Evolutionary conservation across 805 yeast species (phyloP), one percentile per base, ranked within the genome.

Genomic region (Zygoascus flipseniorum): DNA sequence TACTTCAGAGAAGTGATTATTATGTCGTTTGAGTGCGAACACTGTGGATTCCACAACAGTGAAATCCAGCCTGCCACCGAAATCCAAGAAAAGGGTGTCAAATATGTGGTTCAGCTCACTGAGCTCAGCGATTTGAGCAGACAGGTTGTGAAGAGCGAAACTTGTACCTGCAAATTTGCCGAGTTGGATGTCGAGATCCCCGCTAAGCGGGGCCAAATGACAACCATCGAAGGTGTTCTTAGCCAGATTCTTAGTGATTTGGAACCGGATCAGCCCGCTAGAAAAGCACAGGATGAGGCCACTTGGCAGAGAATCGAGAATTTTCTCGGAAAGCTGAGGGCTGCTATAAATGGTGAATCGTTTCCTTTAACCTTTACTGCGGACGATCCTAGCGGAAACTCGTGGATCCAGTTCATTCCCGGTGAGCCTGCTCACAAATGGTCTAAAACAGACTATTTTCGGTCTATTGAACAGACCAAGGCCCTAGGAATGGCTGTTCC

Each of bases 331-430:
- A 84, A 79, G 63, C 83, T 92, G 39, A 70, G 74, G 59, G 69
- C 76, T 5, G 79, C 77, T 52, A 72, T 88, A 26, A 75, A 76
- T n/a, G 92, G 89, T 54, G 79, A 78, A 51, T 80, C 79, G 32
- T 69, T 87, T 51, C 98, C 98, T 1, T 64, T 92, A 57, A 86
- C 95, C 0, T 77, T 92, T 48, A 75, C 77, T 23, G 72, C 89
- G 10, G 96, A 90, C 68, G 99, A 93, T 69, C 97, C 99, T 31
- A 80, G 97, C 1, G 99, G 99, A 14, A 93, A 93, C 73, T 92
- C 98, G 4, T 93, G 97, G 96, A 82, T 93, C 52, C 96, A 88
- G 65, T 88, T 77, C 67, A 70, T 79, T 55, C 97, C 97, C 18
- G 90, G 87, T 55, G 96, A 89, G 67, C 77, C 95, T 4, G 75